These are phyloP conservation scores for Pyrus betulifolia DNA, from an alignment of 306 rosid species.

Conservation along the genomic window DNA sequence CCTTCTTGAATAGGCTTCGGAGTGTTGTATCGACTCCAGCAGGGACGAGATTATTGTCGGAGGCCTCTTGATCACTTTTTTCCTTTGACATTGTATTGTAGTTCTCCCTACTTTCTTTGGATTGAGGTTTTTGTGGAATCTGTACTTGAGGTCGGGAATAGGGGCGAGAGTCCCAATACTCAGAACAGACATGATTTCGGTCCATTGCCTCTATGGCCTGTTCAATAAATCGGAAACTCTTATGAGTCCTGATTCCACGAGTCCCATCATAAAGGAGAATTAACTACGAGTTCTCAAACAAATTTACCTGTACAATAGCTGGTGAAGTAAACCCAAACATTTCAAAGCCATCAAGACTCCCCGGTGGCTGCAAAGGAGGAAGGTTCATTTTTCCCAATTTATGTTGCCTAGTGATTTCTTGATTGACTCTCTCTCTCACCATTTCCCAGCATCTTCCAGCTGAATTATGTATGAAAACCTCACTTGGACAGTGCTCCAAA, in stretches of 20 bases:
- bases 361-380: constrained; percentile 98
- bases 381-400: constrained; percentile 67
- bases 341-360: constrained; percentile 95
- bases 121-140: constrained; percentile 52
- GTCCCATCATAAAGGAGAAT: not conserved
- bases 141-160: constrained; percentile 86
- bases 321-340: constrained; percentile 99
- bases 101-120: constrained; percentile 28
- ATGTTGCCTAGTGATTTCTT: constrained; percentile 82
- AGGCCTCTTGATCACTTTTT: constrained; percentile 22
- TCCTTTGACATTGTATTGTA: not conserved
- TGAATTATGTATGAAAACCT: constrained; percentile 75
- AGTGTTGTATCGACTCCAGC: constrained; percentile 30
- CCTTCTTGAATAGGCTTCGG: constrained; percentile 56
- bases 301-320: constrained; percentile 84
- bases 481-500: constrained; percentile 64
- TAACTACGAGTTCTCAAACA: not conserved
- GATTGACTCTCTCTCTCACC: constrained; percentile 91
- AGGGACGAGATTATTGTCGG: constrained; percentile 17
- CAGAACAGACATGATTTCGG: constrained; percentile 62
- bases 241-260: not conserved
- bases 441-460: constrained; percentile 86
- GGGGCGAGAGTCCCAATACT: constrained; percentile 96
- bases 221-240: not conserved
- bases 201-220: constrained; percentile 96